phyloP scores from a whole-genome alignment of 2,329 filamentous ascomycete genomes.

The Neonectria magnoliae region DNA sequence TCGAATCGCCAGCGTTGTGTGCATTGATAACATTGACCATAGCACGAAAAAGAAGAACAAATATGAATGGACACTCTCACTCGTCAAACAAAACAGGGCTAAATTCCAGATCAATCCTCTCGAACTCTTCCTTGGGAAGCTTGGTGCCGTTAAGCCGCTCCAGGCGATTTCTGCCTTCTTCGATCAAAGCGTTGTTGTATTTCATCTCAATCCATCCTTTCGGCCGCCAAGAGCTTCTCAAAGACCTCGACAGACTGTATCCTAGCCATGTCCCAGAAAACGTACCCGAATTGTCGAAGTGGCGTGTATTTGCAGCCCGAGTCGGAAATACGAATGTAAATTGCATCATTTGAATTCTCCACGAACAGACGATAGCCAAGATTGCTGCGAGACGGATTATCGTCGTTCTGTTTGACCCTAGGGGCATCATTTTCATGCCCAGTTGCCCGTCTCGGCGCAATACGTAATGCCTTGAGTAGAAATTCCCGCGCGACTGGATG shows the following conservation, averaged over 20 bases:
- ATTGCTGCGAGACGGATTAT: background rate
- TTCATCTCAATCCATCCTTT: background rate
- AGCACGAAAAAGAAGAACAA: no score
- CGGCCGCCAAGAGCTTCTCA: background rate
- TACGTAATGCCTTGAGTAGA: background rate
- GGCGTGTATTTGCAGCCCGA: background rate
- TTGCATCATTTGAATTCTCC: background rate
- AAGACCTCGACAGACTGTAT: background rate
- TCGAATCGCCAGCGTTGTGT: no score
- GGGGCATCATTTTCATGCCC: background rate
- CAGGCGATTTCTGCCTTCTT: background rate
- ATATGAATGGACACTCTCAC: no score
- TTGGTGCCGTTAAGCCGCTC: background rate
- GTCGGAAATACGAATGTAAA: background rate
- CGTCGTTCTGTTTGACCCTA: background rate
- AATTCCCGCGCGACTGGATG: background rate
- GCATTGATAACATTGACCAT: no score
- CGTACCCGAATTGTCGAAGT: constrained; percentile 1
- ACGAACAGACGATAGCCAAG: background rate
- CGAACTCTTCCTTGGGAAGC: background rate
- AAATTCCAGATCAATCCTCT: constrained; percentile 1
- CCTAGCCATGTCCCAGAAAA: constrained; percentile 4
- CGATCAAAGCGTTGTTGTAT: background rate
- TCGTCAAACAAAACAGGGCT: background rate
- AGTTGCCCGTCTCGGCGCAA: background rate